Percentiles rank a stretch among this genome's conserved stretches.
Evolutionary conservation across 2,329 filamentous ascomycete species (phyloP).

Genomic region (Botryotinia calthae): DNA sequence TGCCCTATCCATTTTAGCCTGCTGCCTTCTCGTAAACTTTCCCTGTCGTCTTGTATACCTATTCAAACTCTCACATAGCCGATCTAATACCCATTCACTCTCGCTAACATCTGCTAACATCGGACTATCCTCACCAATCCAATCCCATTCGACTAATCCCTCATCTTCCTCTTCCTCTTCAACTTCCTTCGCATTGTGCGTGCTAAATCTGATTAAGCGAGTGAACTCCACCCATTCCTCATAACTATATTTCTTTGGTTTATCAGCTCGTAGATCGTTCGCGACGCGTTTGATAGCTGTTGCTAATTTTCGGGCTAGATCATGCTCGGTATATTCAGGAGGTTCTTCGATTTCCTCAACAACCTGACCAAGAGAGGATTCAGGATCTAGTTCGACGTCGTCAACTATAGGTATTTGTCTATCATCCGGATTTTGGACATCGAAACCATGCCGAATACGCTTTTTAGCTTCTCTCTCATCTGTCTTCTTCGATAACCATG

Average conservation of each 20-base stretch:
- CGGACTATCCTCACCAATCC: conserved; percentile 67
- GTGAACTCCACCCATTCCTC: conserved; percentile 70
- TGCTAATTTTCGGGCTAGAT: conserved; percentile 55
- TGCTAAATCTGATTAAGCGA: conserved; percentile 57
- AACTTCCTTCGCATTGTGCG: conserved; percentile 36
- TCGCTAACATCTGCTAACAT: conserved; percentile 62
- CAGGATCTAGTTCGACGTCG: conserved; percentile 8
- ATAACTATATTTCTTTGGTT: conserved; percentile 56
- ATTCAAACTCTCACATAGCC: conserved; percentile 61
- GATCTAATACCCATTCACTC: conserved; percentile 64
- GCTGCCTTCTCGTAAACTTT: conserved; percentile 25
- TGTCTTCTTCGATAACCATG: conserved; percentile 42
- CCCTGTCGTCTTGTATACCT: conserved; percentile 39
- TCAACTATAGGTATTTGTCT: conserved; percentile 23
- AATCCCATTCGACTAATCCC: conserved; percentile 66
- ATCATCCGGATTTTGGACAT: conserved; percentile 38
- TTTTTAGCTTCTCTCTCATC: conserved; percentile 43
- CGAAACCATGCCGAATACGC: conserved; percentile 41
- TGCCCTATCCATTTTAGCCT: background rate
- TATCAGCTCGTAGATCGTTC: conserved; percentile 48
- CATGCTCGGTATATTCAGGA: conserved; percentile 41
- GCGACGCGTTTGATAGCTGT: conserved; percentile 55
- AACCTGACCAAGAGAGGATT: conserved; percentile 4
- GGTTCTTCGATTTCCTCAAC: conserved; percentile 41
- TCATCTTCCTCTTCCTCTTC: conserved; percentile 52